Conservation (phyloP, 306 rosid genomes). For the Cucumis melo region DNA sequence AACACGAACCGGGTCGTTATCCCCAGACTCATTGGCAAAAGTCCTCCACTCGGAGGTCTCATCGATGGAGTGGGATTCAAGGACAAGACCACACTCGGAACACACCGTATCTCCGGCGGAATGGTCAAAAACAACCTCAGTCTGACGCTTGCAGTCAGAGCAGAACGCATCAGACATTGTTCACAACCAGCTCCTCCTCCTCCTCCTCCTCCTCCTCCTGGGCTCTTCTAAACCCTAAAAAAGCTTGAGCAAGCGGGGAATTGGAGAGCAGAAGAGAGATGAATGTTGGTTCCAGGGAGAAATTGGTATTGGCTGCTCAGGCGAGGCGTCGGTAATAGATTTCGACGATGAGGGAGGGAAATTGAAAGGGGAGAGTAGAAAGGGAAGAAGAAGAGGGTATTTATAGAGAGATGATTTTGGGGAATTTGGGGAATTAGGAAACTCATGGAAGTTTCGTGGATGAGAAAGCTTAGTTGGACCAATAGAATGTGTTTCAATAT, state of each 20-base stretch:
- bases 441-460: slow-evolving; percentile 19
- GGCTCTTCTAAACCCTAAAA: not conserved
- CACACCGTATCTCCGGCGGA: slow-evolving; percentile 89
- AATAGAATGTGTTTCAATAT: slow-evolving; percentile 7
- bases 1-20: slow-evolving; percentile 91
- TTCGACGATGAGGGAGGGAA: not conserved
- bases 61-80: slow-evolving; percentile 90
- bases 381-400: not conserved
- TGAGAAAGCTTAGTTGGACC: slow-evolving; percentile 3
- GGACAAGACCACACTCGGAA: slow-evolving; percentile 85
- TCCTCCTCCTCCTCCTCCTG: not conserved
- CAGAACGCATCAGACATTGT: slow-evolving; percentile 79
- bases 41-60: slow-evolving; percentile 92
- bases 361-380: not conserved
- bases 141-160: slow-evolving; percentile 78
- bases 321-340: not conserved
- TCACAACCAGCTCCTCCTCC: not conserved
- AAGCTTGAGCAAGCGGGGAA: not conserved
- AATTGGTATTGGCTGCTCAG: not conserved
- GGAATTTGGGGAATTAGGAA: slow-evolving; percentile 13
- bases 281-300: not conserved
- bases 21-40: slow-evolving; percentile 91
- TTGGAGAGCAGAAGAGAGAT: not conserved
- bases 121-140: slow-evolving; percentile 90
- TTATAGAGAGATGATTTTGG: slow-evolving; percentile 11